Conservation (phyloP, 371 early-diverging fungal genomes). For the Mycotypha africana region DNA sequence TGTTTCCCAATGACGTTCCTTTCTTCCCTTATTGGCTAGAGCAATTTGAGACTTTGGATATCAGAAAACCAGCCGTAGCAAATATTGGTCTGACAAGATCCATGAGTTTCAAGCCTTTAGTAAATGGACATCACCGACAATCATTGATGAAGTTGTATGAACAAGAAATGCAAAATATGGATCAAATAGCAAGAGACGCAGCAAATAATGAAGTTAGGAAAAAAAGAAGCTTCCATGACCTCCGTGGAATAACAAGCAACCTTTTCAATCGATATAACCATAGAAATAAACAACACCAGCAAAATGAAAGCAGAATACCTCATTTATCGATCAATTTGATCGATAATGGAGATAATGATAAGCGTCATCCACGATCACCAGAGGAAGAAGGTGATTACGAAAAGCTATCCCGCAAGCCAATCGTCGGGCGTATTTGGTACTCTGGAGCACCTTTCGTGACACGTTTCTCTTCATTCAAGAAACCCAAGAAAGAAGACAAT, state of each 20-base stretch:
- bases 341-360: not conserved
- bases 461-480: not conserved
- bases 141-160: conserved; percentile 16
- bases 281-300: not conserved
- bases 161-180: conserved; percentile 3
- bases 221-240: conserved; percentile 6
- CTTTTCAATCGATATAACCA: not conserved
- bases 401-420: conserved; percentile 8
- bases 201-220: conserved; percentile 20
- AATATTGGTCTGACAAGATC: conserved; percentile 49
- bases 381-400: conserved; percentile 1
- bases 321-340: conserved; percentile 12
- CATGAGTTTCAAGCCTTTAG: conserved; percentile 38
- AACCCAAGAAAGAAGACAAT: not conserved
- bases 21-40: conserved; percentile 95
- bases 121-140: conserved; percentile 41
- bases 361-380: too few species aligned
- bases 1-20: conserved; percentile 71
- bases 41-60: conserved; percentile 87
- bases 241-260: conserved; percentile 31
- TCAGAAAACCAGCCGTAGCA: conserved; percentile 59
- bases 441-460: conserved; percentile 2
- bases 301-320: not conserved
- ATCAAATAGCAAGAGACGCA: too few species aligned
- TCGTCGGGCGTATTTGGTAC: conserved; percentile 12